Conservation (phyloP, 2,329 filamentous ascomycete species). For the Nothopassalora personata region DNA sequence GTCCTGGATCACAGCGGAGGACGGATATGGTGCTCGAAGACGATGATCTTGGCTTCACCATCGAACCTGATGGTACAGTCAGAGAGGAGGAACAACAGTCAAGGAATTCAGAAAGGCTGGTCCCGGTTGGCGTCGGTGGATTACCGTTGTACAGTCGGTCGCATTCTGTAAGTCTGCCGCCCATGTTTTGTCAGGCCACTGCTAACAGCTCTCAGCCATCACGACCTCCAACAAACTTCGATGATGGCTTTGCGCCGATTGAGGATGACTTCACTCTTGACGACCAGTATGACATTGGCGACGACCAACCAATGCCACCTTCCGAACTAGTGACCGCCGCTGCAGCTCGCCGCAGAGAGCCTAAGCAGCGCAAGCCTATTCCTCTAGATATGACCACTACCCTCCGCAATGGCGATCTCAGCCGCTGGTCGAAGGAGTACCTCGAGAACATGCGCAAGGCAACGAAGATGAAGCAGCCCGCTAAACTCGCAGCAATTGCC, state of each 20-base stretch:
- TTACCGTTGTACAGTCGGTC: neutral
- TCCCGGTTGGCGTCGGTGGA: neutral
- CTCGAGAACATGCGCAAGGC: slow-evolving; percentile 54
- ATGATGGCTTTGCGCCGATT: slow-evolving; percentile 32
- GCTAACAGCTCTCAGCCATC: neutral
- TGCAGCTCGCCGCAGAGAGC: slow-evolving; percentile 38
- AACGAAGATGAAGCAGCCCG: slow-evolving; percentile 39
- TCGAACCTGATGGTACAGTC: slow-evolving; percentile 55
- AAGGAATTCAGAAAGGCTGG: neutral
- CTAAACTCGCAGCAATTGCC: slow-evolving; percentile 41
- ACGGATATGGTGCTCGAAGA: slow-evolving; percentile 20
- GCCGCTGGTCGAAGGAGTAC: slow-evolving; percentile 56
- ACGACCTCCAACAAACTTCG: slow-evolving; percentile 3
- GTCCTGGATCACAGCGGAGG: slow-evolving; percentile 24
- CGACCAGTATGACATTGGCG: slow-evolving; percentile 16
- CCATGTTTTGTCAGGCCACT: neutral
- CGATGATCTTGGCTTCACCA: slow-evolving; percentile 31
- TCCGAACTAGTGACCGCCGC: slow-evolving; percentile 34
- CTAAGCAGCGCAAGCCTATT: slow-evolving; percentile 34
- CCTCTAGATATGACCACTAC: slow-evolving; percentile 46
- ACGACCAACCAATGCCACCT: slow-evolving; percentile 16
- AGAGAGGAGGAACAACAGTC: slow-evolving; percentile 30
- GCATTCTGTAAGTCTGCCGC: neutral
- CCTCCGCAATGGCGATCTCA: slow-evolving; percentile 52
- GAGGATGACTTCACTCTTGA: slow-evolving; percentile 18